Evolutionary conservation across 2,329 filamentous ascomycete genomes (phyloP).

Genomic region (Talaromyces sp.): DNA sequence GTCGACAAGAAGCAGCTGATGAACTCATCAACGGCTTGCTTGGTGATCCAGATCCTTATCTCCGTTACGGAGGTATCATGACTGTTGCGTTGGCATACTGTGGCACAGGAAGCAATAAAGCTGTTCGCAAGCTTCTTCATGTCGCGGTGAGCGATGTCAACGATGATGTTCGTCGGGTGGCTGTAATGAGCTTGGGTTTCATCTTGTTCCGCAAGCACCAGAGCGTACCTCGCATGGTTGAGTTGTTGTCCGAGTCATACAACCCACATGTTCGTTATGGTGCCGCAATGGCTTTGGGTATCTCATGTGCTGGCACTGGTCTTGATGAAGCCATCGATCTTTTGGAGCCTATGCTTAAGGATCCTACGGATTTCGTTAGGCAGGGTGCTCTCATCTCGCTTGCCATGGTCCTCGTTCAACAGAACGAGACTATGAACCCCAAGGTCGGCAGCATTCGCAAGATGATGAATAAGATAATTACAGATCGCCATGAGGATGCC

Average conservation of each 20-base stretch:
- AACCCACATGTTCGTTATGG: slow-evolving; percentile 98
- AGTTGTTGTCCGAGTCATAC: slow-evolving; percentile 95
- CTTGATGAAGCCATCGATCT: slow-evolving; percentile 95
- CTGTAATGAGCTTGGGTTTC: slow-evolving; percentile 96
- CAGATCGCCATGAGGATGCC: slow-evolving; percentile 94
- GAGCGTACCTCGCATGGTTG: slow-evolving; percentile 97
- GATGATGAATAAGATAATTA: slow-evolving; percentile 87
- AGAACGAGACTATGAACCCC: slow-evolving; percentile 97
- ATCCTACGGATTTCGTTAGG: slow-evolving; percentile 95
- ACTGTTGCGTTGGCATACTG: slow-evolving; percentile 98
- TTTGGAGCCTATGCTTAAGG: slow-evolving; percentile 98
- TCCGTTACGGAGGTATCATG: slow-evolving; percentile 97
- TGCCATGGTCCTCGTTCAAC: slow-evolving; percentile 98
- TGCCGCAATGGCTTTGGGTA: slow-evolving; percentile 96
- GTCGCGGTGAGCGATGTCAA: slow-evolving; percentile 97
- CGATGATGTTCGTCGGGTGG: slow-evolving; percentile 91
- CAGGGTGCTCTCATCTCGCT: slow-evolving; percentile 93
- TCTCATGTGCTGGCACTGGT: slow-evolving; percentile 94
- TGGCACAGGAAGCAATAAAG: slow-evolving; percentile 97
- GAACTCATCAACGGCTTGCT: slow-evolving; percentile 90
- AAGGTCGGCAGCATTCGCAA: slow-evolving; percentile 90
- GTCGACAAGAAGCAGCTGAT: slow-evolving; percentile 89
- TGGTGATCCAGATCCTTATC: slow-evolving; percentile 86
- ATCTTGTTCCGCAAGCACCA: slow-evolving; percentile 97
- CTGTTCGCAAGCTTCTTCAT: slow-evolving; percentile 90